These are phyloP conservation scores for Hordeum vulgare DNA, from an alignment of 176 grass and related monocot genomes.

Conservation along the genomic window MorexV3_pseudomolecules_assembly NC_058523.1:95066243-95066742, in stretches of 20 bases:
- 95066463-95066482: too few species aligned
- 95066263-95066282: constrained; percentile 84
- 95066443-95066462: too few species aligned
- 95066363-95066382: constrained; percentile 59
- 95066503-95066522: too few species aligned
- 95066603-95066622: constrained; percentile 68
- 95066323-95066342: constrained; percentile 74
- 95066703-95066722: too few species aligned
- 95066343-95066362: constrained; percentile 35
- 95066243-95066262: constrained; percentile 73
- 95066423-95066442: too few species aligned
- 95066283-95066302: constrained; percentile 58
- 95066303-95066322: constrained; percentile 65
- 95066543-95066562: too few species aligned
- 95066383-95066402: constrained; percentile 57
- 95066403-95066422: too few species aligned
- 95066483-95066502: too few species aligned
- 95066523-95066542: too few species aligned
- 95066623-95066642: constrained; percentile 53
- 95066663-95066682: constrained; percentile 65
- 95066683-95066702: too few species aligned
- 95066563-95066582: constrained; percentile 63
- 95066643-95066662: constrained; percentile 78
- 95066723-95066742: too few species aligned
- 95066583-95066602: constrained; percentile 47